Evolutionary conservation across 192 early-diverging fungal genomes (phyloP).

Genomic region (Glomus cerebriforme): DNA sequence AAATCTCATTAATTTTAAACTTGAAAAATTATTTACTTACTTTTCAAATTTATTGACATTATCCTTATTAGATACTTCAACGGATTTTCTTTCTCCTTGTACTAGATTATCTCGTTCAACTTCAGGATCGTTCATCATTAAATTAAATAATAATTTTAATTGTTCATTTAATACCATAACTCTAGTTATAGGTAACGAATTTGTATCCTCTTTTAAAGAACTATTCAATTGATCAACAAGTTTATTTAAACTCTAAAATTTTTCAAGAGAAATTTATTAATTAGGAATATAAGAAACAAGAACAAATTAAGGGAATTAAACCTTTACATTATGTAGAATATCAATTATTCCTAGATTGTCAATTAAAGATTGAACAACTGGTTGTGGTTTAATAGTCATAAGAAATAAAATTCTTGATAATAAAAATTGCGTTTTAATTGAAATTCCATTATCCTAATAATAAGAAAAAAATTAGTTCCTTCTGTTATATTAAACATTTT

Average conservation of each 20-base stretch:
- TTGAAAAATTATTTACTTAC: slow-evolving; percentile 20
- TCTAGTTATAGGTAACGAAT: slow-evolving; percentile 38
- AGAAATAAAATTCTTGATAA: slow-evolving; percentile 69
- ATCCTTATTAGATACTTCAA: neutral
- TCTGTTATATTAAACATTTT: neutral
- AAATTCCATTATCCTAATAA: slow-evolving; percentile 36
- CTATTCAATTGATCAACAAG: slow-evolving; percentile 16
- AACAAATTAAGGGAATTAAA: neutral
- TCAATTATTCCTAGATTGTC: slow-evolving; percentile 42
- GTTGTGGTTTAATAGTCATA: slow-evolving; percentile 52
- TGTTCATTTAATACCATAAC: slow-evolving; percentile 52
- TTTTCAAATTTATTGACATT: slow-evolving; percentile 37
- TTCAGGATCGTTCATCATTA: slow-evolving; percentile 49
- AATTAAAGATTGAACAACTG: slow-evolving; percentile 45
- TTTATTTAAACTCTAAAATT: slow-evolving; percentile 1
- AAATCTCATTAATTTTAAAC: neutral
- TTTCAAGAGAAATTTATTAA: slow-evolving; percentile 21
- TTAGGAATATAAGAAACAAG: neutral
- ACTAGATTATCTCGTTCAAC: slow-evolving; percentile 32
- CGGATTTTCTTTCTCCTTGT: slow-evolving; percentile 14
- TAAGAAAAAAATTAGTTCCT: neutral
- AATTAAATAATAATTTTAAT: slow-evolving; percentile 56
- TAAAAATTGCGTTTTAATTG: slow-evolving; percentile 61
- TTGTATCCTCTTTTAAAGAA: neutral
- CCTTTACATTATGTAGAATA: slow-evolving; percentile 44